phyloP scores from a whole-genome alignment of 2,329 filamentous ascomycete species.

The Neoarthrinium moseri region DNA sequence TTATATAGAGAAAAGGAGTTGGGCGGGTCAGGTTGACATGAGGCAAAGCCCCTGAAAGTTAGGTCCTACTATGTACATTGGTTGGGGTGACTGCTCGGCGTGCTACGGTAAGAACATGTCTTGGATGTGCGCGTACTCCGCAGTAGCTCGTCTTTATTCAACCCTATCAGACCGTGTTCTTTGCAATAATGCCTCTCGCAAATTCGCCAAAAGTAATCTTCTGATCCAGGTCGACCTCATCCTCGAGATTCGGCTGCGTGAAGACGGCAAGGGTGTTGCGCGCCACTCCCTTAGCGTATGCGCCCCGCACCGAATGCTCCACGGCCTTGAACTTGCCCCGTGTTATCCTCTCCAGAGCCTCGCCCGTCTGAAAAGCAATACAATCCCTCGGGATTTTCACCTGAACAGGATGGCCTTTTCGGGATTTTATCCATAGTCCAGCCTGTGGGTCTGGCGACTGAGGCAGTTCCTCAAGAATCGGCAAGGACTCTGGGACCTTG shows the following conservation, averaged over 20 bases:
- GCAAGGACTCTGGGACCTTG: slow-evolving; percentile 28
- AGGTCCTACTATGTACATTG: no score
- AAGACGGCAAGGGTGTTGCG: slow-evolving; percentile 94
- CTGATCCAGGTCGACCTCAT: slow-evolving; percentile 69
- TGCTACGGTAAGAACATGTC: no score
- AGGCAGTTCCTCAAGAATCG: slow-evolving; percentile 67
- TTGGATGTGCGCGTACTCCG: no score
- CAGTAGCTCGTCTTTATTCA: background rate
- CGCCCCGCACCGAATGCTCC: slow-evolving; percentile 89
- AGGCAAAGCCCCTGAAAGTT: no score
- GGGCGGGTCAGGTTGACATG: no score
- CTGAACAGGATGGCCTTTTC: slow-evolving; percentile 79
- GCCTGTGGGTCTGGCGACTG: slow-evolving; percentile 78
- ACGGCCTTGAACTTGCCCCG: slow-evolving; percentile 90
- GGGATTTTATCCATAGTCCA: slow-evolving; percentile 91
- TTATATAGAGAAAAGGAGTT: no score
- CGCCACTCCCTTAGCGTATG: slow-evolving; percentile 61
- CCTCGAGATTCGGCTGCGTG: slow-evolving; percentile 89
- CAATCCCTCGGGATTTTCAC: slow-evolving; percentile 89
- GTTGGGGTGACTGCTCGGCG: no score
- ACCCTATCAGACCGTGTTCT: slow-evolving; percentile 53
- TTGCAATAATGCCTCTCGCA: slow-evolving; percentile 60
- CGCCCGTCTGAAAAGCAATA: slow-evolving; percentile 94
- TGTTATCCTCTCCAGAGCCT: slow-evolving; percentile 88
- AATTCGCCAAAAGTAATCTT: slow-evolving; percentile 74